Conservation (phyloP, 768 basidiomycete genomes). For the Scleroderma citrinum region DNA sequence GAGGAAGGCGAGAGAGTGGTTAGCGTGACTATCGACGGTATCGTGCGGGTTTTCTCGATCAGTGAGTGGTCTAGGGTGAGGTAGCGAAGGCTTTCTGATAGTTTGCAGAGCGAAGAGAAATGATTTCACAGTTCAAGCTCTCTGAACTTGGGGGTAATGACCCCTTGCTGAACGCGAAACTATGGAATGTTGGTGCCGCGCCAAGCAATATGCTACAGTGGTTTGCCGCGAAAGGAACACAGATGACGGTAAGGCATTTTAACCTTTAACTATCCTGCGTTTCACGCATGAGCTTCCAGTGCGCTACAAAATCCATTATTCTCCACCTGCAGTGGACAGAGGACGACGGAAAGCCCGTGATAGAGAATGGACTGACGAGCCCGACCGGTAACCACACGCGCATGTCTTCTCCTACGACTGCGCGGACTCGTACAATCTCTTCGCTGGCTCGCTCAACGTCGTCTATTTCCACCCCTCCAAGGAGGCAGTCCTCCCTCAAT, state of each 20-base stretch:
- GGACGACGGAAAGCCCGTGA: slow-evolving; percentile 32
- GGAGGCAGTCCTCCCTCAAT: slow-evolving; percentile 25
- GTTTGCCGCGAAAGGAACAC: slow-evolving; percentile 86
- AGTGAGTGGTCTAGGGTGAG: slow-evolving; percentile 41
- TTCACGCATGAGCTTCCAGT: slow-evolving; percentile 38
- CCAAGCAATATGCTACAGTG: slow-evolving; percentile 91
- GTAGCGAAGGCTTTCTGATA: slow-evolving; percentile 4
- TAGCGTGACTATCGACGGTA: slow-evolving; percentile 89
- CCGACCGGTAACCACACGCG: slow-evolving; percentile 17
- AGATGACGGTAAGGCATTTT: slow-evolving; percentile 68
- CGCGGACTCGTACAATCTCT: slow-evolving; percentile 44
- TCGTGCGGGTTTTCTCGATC: slow-evolving; percentile 87
- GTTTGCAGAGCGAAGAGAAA: slow-evolving; percentile 59
- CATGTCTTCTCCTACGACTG: slow-evolving; percentile 23
- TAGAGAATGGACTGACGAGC: slow-evolving; percentile 15
- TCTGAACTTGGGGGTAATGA: slow-evolving; percentile 69
- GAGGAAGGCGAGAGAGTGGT: slow-evolving; percentile 77
- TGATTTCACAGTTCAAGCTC: slow-evolving; percentile 89
- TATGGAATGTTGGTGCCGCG: slow-evolving; percentile 74
- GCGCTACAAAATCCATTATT: slow-evolving; percentile 84
- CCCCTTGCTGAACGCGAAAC: slow-evolving; percentile 56
- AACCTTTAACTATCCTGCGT: background rate
- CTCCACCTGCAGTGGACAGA: slow-evolving; percentile 85
- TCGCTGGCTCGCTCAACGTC: slow-evolving; percentile 51
- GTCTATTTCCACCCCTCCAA: slow-evolving; percentile 37